Evolutionary conservation across 306 rosid species (phyloP), one percentile per base, ranked within the genome.

Genomic region (Abrus precatorius): DNA sequence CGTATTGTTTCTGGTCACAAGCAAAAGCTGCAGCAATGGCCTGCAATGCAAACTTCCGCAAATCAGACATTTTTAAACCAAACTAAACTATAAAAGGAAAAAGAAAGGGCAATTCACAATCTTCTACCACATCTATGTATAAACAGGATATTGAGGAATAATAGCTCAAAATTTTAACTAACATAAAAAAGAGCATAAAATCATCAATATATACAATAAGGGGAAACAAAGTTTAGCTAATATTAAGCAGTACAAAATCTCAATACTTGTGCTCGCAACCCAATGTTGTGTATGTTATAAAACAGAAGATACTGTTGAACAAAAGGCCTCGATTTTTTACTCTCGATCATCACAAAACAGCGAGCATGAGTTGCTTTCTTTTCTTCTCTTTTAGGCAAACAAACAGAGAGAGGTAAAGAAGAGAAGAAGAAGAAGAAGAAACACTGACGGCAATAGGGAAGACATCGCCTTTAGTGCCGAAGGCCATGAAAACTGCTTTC

Each of bases 11-110:
- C 84, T 85, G 92, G 73, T 91, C 93, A 85, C 63, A 63, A 77
- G 93, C 94, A 81, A 90, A 91, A 61, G 94, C 92, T 50, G 89
- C 88, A 11, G 97, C 93, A 77, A 93, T 82, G 69, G 97, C 97
- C 97, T 93, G 89, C 56, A 74, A 40, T 38, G 72, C 74, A 76
- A 69, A 44, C 13, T 4, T 2, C 43, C 2, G 20, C 38, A 38
- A 60, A n/a, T 30, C 43, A 44, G 3, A 48, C 20, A 0, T 27
- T 74, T 47, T 29, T 29, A 43, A 56, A 41, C n/a, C 5, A 65
- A 85, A 14, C 73, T 69, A 40, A 38, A 63, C 57, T 11, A 69
- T 9, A 14, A 65, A 20, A 28, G 10, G 62, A 20, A 48, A 62
- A 45, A 13, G 62, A 33, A 41, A 64, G 10, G 63, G 59, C 50